Percentiles rank a stretch among this genome's conserved stretches.
Conservation (phyloP, 2,329 filamentous ascomycete genomes). For the Phoma herbarum region DNA sequence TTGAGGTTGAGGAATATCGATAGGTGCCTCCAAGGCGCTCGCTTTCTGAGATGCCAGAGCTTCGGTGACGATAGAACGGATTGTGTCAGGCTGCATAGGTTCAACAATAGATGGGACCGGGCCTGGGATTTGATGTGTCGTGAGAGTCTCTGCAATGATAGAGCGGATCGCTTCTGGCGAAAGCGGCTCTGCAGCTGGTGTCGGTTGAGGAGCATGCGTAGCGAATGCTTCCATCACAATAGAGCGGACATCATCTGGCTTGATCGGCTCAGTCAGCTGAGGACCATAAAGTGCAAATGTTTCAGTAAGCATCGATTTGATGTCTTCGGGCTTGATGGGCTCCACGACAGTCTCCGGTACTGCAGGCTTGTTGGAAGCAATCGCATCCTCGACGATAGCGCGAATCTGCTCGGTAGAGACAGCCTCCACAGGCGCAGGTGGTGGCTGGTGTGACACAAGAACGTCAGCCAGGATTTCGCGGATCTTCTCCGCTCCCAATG, state of each 20-base stretch:
- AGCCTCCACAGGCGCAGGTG: constrained; percentile 35
- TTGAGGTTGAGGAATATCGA: constrained; percentile 48
- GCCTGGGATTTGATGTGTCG: constrained; percentile 33
- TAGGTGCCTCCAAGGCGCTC: constrained; percentile 40
- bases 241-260: constrained; percentile 40
- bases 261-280: constrained; percentile 54
- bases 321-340: constrained; percentile 40
- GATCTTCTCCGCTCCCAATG: constrained; percentile 74
- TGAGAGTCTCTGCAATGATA: constrained; percentile 41
- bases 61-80: constrained; percentile 47
- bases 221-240: constrained; percentile 68
- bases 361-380: constrained; percentile 58
- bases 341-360: constrained; percentile 28
- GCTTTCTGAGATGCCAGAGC: constrained; percentile 46
- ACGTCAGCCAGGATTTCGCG: constrained; percentile 67
- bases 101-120: constrained; percentile 33
- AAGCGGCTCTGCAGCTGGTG: constrained; percentile 27
- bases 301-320: constrained; percentile 39
- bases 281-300: constrained; percentile 29
- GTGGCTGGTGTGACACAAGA: constrained; percentile 59
- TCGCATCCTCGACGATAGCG: constrained; percentile 67
- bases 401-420: constrained; percentile 75
- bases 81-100: constrained; percentile 45
- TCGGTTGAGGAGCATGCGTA: constrained; percentile 40
- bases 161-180: constrained; percentile 39